Evolutionary conservation across 2,329 filamentous ascomycete species (phyloP).

Genomic region (Cryphonectria japonica): DNA sequence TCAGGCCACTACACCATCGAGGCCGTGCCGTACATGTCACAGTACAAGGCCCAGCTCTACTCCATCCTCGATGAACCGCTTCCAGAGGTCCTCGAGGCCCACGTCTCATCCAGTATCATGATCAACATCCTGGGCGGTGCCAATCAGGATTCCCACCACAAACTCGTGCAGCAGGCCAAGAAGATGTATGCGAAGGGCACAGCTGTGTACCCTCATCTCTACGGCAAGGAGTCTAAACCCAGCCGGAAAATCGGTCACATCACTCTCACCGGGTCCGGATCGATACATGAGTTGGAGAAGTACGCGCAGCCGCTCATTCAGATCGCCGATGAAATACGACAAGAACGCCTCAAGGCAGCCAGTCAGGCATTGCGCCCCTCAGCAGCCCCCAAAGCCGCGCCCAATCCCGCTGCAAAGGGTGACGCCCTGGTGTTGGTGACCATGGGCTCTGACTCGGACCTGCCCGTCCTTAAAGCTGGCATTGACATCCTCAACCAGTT

Average conservation of each 20-base stretch:
- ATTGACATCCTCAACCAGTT: constrained; percentile 71
- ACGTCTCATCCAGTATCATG: constrained; percentile 71
- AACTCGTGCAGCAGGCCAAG: constrained; percentile 52
- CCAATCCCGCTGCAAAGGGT: constrained; percentile 30
- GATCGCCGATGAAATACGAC: constrained; percentile 61
- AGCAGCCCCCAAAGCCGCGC: constrained; percentile 28
- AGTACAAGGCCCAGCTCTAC: constrained; percentile 88
- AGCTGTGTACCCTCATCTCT: constrained; percentile 74
- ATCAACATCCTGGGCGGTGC: constrained; percentile 78
- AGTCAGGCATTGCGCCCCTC: constrained; percentile 43
- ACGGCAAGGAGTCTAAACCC: constrained; percentile 86
- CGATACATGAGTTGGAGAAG: constrained; percentile 64
- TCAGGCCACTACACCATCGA: constrained; percentile 96
- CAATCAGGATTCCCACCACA: constrained; percentile 63
- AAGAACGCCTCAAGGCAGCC: constrained; percentile 53
- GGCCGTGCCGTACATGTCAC: constrained; percentile 80
- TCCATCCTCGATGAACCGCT: constrained; percentile 72
- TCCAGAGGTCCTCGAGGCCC: constrained; percentile 59
- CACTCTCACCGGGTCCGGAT: constrained; percentile 73
- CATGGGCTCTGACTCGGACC: constrained; percentile 83
- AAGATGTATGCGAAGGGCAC: constrained; percentile 48
- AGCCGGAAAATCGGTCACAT: constrained; percentile 96
- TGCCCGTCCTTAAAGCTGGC: constrained; percentile 67
- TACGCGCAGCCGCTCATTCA: constrained; percentile 71
- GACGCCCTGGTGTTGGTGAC: constrained; percentile 72